A percentile compares a stretch with the other conserved stretches of the same genome.
These are phyloP conservation scores for Rhododendron vialii DNA, from an alignment of 148 eudicot species.

Conservation along the genomic window DNA sequence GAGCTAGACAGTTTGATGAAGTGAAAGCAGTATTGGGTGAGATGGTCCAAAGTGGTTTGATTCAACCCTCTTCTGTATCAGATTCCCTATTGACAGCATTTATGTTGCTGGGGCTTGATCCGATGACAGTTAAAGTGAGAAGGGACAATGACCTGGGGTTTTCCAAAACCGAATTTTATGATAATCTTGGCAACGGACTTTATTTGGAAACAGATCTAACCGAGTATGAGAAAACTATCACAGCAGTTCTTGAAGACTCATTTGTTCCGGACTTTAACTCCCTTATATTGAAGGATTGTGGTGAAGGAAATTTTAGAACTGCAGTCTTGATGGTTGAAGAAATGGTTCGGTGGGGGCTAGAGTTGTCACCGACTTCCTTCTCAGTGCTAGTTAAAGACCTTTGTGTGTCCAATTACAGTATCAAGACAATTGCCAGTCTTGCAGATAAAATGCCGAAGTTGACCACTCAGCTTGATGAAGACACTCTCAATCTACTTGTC, in stretches of 20 bases:
- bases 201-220: slow-evolving; percentile 63
- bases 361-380: slow-evolving; percentile 37
- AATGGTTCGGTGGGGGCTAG: slow-evolving; percentile 75
- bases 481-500: slow-evolving; percentile 45
- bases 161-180: slow-evolving; percentile 54
- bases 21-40: slow-evolving; percentile 39
- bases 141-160: slow-evolving; percentile 60
- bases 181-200: slow-evolving; percentile 80
- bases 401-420: slow-evolving; percentile 23
- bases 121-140: slow-evolving; percentile 50
- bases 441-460: slow-evolving; percentile 29
- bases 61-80: slow-evolving; percentile 39
- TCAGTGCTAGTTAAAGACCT: slow-evolving; percentile 35
- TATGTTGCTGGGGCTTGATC: slow-evolving; percentile 47
- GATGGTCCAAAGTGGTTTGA: slow-evolving; percentile 42
- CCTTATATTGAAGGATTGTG: slow-evolving; percentile 30
- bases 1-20: slow-evolving; percentile 53
- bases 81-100: slow-evolving; percentile 63
- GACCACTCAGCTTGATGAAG: slow-evolving; percentile 39
- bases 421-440: slow-evolving; percentile 32
- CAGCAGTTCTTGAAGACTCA: slow-evolving; percentile 49
- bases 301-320: slow-evolving; percentile 20
- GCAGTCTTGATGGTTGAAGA: slow-evolving; percentile 40
- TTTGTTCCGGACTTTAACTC: slow-evolving; percentile 62
- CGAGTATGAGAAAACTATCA: slow-evolving; percentile 46